phyloP scores from a whole-genome alignment of 1,139 yeast genomes.

The Sugiyamaella paludigena region DNA sequence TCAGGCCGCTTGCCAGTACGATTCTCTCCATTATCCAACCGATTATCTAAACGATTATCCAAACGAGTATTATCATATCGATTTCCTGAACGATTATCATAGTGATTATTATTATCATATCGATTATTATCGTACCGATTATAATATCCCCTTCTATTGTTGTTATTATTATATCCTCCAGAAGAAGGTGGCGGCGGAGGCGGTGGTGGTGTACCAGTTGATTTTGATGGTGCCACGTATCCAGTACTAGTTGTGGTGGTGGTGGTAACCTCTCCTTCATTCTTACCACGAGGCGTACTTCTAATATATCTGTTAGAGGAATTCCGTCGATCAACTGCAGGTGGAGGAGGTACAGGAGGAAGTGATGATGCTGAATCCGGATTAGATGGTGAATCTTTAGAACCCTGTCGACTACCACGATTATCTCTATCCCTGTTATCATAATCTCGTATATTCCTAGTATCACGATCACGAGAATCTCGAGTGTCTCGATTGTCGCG shows the following conservation, averaged over 20 bases:
- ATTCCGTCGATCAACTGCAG: slow-evolving; percentile 1
- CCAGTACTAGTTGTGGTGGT: not conserved
- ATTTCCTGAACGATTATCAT: no score
- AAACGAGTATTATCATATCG: no score
- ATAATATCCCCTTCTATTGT: not conserved
- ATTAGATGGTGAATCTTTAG: not conserved
- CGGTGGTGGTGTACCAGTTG: not conserved
- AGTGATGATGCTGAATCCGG: slow-evolving; percentile 13
- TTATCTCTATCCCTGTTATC: not conserved
- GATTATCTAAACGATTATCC: not conserved
- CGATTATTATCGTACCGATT: not conserved
- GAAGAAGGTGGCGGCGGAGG: not conserved
- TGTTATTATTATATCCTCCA: not conserved
- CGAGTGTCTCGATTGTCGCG: not conserved
- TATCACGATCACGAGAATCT: not conserved
- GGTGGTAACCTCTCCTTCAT: slow-evolving; percentile 1
- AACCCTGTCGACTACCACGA: not conserved
- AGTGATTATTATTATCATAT: not conserved
- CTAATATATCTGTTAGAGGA: not conserved
- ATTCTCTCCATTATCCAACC: no score
- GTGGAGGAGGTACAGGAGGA: slow-evolving; percentile 15
- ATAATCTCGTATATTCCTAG: not conserved
- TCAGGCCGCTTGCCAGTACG: not conserved
- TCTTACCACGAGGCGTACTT: not conserved
- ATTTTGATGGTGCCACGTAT: not conserved